Evolutionary conservation across 805 yeast genomes (phyloP), one percentile per base, ranked within the genome.

Genomic region (Maudiozyma saulgeensis): DNA sequence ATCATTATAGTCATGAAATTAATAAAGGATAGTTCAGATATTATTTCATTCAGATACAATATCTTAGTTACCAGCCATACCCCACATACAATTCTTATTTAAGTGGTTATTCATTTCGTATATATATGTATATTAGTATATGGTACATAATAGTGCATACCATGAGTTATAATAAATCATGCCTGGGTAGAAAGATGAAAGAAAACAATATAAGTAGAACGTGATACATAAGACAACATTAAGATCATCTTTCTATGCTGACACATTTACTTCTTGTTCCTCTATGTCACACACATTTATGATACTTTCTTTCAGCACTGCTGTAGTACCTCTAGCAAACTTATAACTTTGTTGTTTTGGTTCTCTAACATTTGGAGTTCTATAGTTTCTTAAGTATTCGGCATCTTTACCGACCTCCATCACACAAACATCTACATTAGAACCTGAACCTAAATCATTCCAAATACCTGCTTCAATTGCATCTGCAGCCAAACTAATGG

Each of bases 371-470:
- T 93, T 93, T 51, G 99, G 99, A 47, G 89, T 87, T 66, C 84
- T 74, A 76, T 87, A 87, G 70, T 90, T 90, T 71, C 99, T 81
- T 66, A 78, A 73, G 49, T 91, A 75, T 53, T 77, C 80, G 9
- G 98, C 96, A 67, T 87, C 95, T 65, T 87, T 81, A 53, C 93
- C 96, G 41, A 78, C 72, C 70, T 91, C 97, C 95, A 93, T 88
- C 16, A 93, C 98, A 74, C 98, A 93, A 54, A 93, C 74, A 67
- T 93, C 99, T 37, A 93, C 98, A 64, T 93, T 93, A 28, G 99
- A 93, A 66, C 99, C 99, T 1, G 98, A 91, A 45, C 99, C 99
- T 64, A 91, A 78, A 75, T 93, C 99, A 69, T 93, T 93, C 96
- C 96, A 93, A 62, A 93, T 91, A 78, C 99, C 99, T 16, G 96